These are phyloP conservation scores for Hymenoscyphus repandus DNA, from an alignment of 2,329 filamentous ascomycete genomes.

Conservation along the genomic window DNA sequence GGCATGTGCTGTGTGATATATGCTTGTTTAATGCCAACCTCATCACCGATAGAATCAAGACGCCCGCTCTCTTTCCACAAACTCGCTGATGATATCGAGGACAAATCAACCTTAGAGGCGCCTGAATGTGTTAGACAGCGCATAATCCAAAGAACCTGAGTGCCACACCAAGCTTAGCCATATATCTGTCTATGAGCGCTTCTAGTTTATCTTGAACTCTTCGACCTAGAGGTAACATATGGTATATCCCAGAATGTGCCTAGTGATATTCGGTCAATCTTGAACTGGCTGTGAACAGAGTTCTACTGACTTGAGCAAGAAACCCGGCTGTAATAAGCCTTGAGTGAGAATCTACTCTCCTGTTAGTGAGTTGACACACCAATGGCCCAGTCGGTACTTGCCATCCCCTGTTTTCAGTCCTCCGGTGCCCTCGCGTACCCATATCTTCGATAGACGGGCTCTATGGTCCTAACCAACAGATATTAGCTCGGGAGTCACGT, in stretches of 20 bases:
- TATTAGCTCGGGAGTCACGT: too few species aligned
- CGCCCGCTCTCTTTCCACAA: conserved; percentile 84
- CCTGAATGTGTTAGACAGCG: conserved; percentile 37
- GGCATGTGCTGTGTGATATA: not conserved
- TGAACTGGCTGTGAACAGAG: not conserved
- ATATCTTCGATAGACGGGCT: conserved; percentile 66
- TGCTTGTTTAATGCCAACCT: conserved; percentile 45
- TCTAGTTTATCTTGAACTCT: conserved; percentile 88
- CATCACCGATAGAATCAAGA: conserved; percentile 64
- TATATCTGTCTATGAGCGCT: conserved; percentile 78
- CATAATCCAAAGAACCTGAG: conserved; percentile 1
- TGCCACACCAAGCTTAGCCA: conserved; percentile 64
- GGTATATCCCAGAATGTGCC: conserved; percentile 87
- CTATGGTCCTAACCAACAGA: conserved; percentile 40
- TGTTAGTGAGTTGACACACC: conserved; percentile 25
- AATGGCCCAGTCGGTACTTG: too few species aligned
- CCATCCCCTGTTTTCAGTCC: conserved; percentile 44
- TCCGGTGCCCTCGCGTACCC: conserved; percentile 64
- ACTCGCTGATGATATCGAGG: conserved; percentile 77
- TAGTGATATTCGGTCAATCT: conserved; percentile 31
- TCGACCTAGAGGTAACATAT: conserved; percentile 80
- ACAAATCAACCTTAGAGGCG: conserved; percentile 77
- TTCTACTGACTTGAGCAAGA: conserved; percentile 56
- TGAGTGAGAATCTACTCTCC: conserved; percentile 53
- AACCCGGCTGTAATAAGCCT: conserved; percentile 68